phyloP scores from a whole-genome alignment of 768 basidiomycete species.

The Psilocybe subaeruginosa region DNA sequence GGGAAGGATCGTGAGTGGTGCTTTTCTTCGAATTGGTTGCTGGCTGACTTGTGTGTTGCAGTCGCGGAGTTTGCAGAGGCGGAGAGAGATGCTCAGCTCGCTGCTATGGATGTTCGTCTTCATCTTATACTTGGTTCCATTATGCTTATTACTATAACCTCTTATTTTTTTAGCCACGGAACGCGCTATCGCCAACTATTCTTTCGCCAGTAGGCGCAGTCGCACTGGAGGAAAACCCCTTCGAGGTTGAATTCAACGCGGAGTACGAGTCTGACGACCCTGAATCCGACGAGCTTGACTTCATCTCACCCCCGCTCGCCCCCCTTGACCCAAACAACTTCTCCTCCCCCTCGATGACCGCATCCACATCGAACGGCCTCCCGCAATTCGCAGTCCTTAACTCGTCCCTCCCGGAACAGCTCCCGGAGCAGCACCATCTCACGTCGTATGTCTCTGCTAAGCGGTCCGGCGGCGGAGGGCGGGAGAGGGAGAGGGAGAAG shows the following conservation, averaged over 20 bases:
- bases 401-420: constrained; percentile 74
- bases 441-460: constrained; percentile 67
- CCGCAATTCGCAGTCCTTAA: constrained; percentile 74
- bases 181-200: constrained; percentile 65
- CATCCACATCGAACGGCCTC: background rate
- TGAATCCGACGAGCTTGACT: constrained; percentile 41
- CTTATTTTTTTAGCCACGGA: constrained; percentile 56
- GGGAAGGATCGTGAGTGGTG: constrained; percentile 78
- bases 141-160: constrained; percentile 8
- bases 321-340: constrained; percentile 5
- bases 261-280: constrained; percentile 70
- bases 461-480: constrained; percentile 32
- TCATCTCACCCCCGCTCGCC: constrained; percentile 23
- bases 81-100: constrained; percentile 80
- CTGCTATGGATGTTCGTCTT: constrained; percentile 75
- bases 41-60: constrained; percentile 25
- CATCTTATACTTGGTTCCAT: background rate
- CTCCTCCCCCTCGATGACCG: background rate
- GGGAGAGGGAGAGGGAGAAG: constrained; percentile 47
- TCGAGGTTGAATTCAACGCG: constrained; percentile 72
- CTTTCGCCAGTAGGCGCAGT: constrained; percentile 59
- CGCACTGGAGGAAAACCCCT: constrained; percentile 76
- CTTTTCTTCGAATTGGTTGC: background rate
- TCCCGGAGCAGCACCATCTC: constrained; percentile 66
- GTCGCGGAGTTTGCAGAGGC: constrained; percentile 83